Evolutionary conservation across 495 filamentous ascomycete genomes (phyloP).

Genomic region (Annulohypoxylon stygium): DNA sequence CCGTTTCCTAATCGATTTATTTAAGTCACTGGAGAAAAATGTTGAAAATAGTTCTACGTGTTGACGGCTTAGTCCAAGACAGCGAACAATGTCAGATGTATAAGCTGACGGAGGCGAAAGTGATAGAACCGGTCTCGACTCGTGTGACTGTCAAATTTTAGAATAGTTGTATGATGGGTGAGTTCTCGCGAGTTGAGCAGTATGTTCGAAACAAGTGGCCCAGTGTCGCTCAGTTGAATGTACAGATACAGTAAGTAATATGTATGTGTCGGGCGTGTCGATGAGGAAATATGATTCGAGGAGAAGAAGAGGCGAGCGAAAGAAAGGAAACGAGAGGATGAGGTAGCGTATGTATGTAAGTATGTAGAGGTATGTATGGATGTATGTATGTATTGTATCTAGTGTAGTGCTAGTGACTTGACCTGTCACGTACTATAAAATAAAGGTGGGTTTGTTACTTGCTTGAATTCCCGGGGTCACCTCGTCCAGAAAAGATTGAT

Average conservation of each 20-base stretch:
- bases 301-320: conserved; percentile 21
- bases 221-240: conserved; percentile 23
- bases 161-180: conserved; percentile 33
- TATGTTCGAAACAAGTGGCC: conserved; percentile 26
- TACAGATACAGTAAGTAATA: conserved; percentile 44
- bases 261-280: conserved; percentile 25
- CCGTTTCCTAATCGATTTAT: conserved; percentile 18
- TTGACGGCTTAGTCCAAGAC: conserved; percentile 18
- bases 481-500: conserved; percentile 5
- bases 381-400: too few relatives aligned
- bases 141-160: conserved; percentile 39
- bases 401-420: conserved; percentile 9
- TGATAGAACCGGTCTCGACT: conserved; percentile 13
- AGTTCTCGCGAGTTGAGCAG: conserved; percentile 32
- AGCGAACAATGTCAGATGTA: conserved; percentile 45
- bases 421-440: conserved; percentile 5
- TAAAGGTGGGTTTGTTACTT: conserved; percentile 11
- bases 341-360: conserved; percentile 40
- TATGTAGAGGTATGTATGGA: too few relatives aligned
- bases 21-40: conserved; percentile 16
- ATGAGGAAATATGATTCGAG: conserved; percentile 46
- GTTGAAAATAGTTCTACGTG: conserved; percentile 39
- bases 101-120: conserved; percentile 42
- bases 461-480: conserved; percentile 6
- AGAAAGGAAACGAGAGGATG: conserved; percentile 34